These are phyloP conservation scores for Exsudoporus floridanus DNA, from an alignment of 1,284 basidiomycete species.

Conservation along the genomic window DNA sequence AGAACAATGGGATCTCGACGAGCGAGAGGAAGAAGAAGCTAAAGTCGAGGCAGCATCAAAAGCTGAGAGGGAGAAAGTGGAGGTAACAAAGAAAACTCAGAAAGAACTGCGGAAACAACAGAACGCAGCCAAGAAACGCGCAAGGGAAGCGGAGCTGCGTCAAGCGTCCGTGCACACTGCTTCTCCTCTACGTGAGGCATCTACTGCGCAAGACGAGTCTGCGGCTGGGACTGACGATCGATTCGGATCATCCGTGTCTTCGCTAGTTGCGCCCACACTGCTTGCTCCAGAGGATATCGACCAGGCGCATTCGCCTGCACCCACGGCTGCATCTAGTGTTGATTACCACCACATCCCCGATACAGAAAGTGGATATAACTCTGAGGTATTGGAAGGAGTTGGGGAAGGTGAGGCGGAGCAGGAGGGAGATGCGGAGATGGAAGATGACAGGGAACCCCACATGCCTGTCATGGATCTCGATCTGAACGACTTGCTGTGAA, in stretches of 20 bases:
- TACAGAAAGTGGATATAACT: conserved; percentile 49
- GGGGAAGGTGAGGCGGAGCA: conserved; percentile 31
- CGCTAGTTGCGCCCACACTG: conserved; percentile 22
- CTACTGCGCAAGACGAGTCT: conserved; percentile 25
- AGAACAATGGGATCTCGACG: conserved; percentile 74
- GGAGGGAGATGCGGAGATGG: conserved; percentile 27
- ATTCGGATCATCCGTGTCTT: conserved; percentile 26
- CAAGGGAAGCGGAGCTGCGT: conserved; percentile 37
- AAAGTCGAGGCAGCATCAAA: conserved; percentile 41
- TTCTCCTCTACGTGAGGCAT: conserved; percentile 31
- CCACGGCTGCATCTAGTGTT: conserved; percentile 47
- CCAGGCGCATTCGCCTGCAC: conserved; percentile 48
- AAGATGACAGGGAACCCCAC: conserved; percentile 22
- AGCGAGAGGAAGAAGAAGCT: conserved; percentile 61
- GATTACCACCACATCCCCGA: conserved; percentile 39
- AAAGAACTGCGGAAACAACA: conserved; percentile 51
- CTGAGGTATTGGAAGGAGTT: conserved; percentile 38
- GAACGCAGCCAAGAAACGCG: conserved; percentile 51
- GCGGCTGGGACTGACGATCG: conserved; percentile 22
- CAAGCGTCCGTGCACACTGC: conserved; percentile 27
- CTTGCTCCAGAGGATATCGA: conserved; percentile 28
- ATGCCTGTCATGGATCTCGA: conserved; percentile 34
- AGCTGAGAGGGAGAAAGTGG: conserved; percentile 44
- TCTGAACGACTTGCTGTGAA: conserved; percentile 26
- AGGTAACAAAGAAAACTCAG: conserved; percentile 51